Evolutionary conservation across 2,329 filamentous ascomycete genomes (phyloP), one percentile per base, ranked within the genome.

Genomic region (Ceratocystis papillata): DNA sequence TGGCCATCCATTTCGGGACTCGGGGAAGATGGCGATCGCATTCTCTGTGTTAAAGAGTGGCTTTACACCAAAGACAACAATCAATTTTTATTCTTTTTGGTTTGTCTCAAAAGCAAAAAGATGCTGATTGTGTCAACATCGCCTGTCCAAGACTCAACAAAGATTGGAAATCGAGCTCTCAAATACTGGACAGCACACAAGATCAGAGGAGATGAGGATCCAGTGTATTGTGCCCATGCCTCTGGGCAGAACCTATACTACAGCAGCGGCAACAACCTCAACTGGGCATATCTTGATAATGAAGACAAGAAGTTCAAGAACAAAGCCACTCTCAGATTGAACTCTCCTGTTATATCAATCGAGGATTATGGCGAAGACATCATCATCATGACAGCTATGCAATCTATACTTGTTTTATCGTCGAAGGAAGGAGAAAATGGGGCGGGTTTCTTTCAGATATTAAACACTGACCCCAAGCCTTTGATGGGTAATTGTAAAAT

Each of bases 41-140:
- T 91, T 1, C 78, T 83, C 55, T 79, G 82, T 0, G 73, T 91
- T 6, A 73, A 80, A 1, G 84, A 89, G 68, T 91, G 88, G 88
- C 73, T 78, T 4, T 84, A 82, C 68, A 75, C 77, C 41, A 81
- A 82, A 65, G 78, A 82, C 46, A 78, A 77, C n/a, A 82, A 80
- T 65, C 79, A 75, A 0, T 87, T 86, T 73, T 79, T 81, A 1
- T 87, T 85, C 71, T 77, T 90, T 41, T 78, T 89, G 15, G 79
- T 88, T 10, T 79, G 82, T 3, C 83, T 82, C 0, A 78, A 77
- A 41, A 75, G 75, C 8, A 84, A 84, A 1, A 76, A 79, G 4
- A 74, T 88, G 12, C 71, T 85, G 22, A 78, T 88, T 6, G 77
- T 86, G 15, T 80, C 82, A 0, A 77, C 67, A 1, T 44, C 30